These are phyloP conservation scores for Herpotrichia juniperi DNA, from an alignment of 2,329 filamentous ascomycete genomes.

Conservation along the genomic window DNA sequence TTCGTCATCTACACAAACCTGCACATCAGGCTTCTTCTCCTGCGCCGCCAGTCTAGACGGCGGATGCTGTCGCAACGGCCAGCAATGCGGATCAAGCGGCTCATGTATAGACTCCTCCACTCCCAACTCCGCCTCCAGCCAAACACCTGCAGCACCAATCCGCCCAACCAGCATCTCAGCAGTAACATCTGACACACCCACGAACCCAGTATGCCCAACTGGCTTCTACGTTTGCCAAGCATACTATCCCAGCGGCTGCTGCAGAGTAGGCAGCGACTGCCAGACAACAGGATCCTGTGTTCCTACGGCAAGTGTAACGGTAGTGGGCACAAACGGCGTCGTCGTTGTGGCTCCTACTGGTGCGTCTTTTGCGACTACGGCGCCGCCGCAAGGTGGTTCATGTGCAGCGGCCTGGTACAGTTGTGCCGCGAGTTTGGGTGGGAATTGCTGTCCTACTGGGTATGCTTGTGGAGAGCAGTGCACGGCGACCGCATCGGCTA, in stretches of 20 bases:
- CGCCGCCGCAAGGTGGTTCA: constrained; percentile 46
- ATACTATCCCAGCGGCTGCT: constrained; percentile 81
- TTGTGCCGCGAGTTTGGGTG: constrained; percentile 69
- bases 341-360: constrained; percentile 72
- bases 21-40: constrained; percentile 52
- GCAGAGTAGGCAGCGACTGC: constrained; percentile 85
- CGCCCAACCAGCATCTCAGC: constrained; percentile 50
- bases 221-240: constrained; percentile 93
- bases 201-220: constrained; percentile 80
- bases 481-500: constrained; percentile 38
- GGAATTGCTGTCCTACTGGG: constrained; percentile 81
- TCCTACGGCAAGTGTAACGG: constrained; percentile 62
- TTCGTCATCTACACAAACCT: constrained; percentile 36
- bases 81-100: constrained; percentile 48
- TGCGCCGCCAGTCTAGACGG: constrained; percentile 55
- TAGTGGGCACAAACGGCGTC: constrained; percentile 67
- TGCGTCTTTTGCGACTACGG: constrained; percentile 44
- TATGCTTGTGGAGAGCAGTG: constrained; percentile 44
- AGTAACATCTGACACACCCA: constrained; percentile 69
- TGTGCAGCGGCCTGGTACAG: constrained; percentile 83
- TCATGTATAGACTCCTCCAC: constrained; percentile 45
- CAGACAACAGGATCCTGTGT: constrained; percentile 77
- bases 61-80: constrained; percentile 56
- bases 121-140: constrained; percentile 38
- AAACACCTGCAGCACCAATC: constrained; percentile 48